Percentiles rank a stretch among this genome's conserved stretches.
These are phyloP conservation scores for Colletotrichum endophyticum DNA, from an alignment of 2,329 filamentous ascomycete species.

Conservation along the genomic window DNA sequence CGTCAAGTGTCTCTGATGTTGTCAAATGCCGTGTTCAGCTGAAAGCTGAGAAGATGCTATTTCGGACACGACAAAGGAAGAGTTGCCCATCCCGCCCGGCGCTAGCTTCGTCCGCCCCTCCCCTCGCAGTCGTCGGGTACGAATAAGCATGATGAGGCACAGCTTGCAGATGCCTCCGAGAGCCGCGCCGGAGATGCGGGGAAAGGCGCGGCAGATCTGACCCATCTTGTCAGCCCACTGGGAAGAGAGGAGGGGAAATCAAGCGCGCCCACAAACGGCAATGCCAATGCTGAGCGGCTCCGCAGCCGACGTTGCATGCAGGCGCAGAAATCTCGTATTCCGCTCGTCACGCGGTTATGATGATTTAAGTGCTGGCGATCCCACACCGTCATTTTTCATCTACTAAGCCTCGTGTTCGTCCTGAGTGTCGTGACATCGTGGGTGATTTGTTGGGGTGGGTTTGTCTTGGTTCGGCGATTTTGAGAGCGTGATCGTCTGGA, in stretches of 20 bases:
- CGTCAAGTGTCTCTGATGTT: background rate
- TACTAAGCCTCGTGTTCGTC: background rate
- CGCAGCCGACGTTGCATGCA: slow-evolving; percentile 8
- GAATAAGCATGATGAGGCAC: background rate
- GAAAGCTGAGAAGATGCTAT: background rate
- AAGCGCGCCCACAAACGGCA: background rate
- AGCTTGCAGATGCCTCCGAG: background rate
- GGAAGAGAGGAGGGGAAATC: background rate
- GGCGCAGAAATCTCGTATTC: slow-evolving; percentile 8
- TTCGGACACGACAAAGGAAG: background rate
- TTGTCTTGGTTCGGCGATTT: background rate
- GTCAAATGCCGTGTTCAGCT: background rate
- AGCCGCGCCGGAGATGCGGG: slow-evolving; percentile 8
- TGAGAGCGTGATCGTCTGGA: background rate
- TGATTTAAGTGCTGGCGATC: background rate
- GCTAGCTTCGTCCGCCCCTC: background rate
- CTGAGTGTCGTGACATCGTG: background rate
- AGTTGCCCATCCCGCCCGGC: background rate
- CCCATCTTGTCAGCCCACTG: background rate
- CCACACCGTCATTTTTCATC: background rate
- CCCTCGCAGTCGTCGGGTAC: background rate
- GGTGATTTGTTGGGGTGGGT: background rate
- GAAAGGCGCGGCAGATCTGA: background rate
- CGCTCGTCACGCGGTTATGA: background rate
- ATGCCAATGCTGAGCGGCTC: background rate